Conservation (phyloP, 148 eudicot genomes). For the Heliamphora exappendiculata region DNA sequence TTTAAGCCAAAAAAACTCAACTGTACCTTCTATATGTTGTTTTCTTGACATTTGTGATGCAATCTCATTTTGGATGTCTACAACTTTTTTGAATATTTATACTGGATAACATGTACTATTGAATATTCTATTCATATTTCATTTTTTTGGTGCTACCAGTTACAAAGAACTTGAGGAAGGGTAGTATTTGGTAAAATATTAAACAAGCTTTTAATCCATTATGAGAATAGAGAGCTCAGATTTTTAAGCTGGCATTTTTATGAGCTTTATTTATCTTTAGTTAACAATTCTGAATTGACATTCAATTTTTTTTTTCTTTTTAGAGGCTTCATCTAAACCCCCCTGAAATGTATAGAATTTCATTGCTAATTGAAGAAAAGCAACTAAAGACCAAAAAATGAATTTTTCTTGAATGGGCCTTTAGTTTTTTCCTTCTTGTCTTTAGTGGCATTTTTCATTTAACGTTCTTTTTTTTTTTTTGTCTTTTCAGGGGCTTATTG, state of each 20-base stretch:
- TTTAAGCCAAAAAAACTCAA: not conserved
- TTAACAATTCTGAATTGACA: not conserved
- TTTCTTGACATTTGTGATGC: not conserved
- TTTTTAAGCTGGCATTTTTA: not conserved
- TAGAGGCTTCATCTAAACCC: not conserved
- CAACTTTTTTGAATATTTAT: not conserved
- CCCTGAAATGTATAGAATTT: not conserved
- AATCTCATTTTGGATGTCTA: not conserved
- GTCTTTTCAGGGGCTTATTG: not conserved
- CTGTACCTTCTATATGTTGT: not conserved
- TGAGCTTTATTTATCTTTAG: not conserved
- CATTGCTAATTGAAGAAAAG: not conserved
- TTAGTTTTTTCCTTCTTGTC: not conserved
- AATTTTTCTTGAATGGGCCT: not conserved
- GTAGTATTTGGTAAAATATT: not conserved
- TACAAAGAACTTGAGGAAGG: not conserved
- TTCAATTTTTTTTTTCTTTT: not conserved
- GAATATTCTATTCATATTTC: not conserved
- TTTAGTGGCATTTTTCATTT: not conserved
- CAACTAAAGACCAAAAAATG: not conserved
- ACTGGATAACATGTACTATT: conserved; percentile 1
- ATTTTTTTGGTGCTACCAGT: not conserved
- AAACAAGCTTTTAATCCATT: not conserved
- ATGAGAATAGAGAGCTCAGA: not conserved
- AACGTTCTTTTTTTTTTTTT: not conserved